Conservation (phyloP, 768 basidiomycete genomes). For the Mycena olivaceomarginata region DNA sequence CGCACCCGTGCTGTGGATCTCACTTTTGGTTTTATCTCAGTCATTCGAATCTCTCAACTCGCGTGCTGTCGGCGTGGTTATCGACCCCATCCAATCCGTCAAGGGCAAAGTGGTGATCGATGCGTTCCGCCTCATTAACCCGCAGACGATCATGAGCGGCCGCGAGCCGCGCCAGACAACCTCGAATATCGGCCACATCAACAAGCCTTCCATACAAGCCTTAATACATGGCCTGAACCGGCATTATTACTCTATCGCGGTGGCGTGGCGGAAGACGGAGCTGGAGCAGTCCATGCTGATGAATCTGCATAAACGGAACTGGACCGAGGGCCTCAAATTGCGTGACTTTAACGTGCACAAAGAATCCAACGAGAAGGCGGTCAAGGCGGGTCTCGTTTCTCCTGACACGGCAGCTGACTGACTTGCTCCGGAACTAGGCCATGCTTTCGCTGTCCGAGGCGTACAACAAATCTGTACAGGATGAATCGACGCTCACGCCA, state of each 20-base stretch:
- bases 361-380: slow-evolving; percentile 92
- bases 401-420: slow-evolving; percentile 41
- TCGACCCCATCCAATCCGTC: slow-evolving; percentile 99
- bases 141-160: slow-evolving; percentile 91
- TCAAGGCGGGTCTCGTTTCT: slow-evolving; percentile 81
- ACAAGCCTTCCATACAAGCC: slow-evolving; percentile 99
- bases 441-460: slow-evolving; percentile 95
- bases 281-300: slow-evolving; percentile 99
- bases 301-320: slow-evolving; percentile 99
- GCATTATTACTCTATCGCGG: slow-evolving; percentile 98
- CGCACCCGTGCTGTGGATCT: slow-evolving; percentile 9
- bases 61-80: slow-evolving; percentile 96
- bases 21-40: slow-evolving; percentile 62
- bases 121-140: slow-evolving; percentile 98
- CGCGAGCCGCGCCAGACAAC: slow-evolving; percentile 98
- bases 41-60: slow-evolving; percentile 97
- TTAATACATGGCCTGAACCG: slow-evolving; percentile 98
- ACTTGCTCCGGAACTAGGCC: slow-evolving; percentile 68
- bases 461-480: slow-evolving; percentile 98
- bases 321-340: slow-evolving; percentile 97
- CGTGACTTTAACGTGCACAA: slow-evolving; percentile 94
- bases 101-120: slow-evolving; percentile 99
- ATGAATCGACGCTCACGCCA: slow-evolving; percentile 95
- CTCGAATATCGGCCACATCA: slow-evolving; percentile 98
- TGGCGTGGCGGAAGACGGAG: slow-evolving; percentile 99